A percentile compares a stretch with the other conserved stretches of the same genome.
phyloP scores from a whole-genome alignment of 2,329 filamentous ascomycete genomes.

The Delphinella strobiligena region DNA sequence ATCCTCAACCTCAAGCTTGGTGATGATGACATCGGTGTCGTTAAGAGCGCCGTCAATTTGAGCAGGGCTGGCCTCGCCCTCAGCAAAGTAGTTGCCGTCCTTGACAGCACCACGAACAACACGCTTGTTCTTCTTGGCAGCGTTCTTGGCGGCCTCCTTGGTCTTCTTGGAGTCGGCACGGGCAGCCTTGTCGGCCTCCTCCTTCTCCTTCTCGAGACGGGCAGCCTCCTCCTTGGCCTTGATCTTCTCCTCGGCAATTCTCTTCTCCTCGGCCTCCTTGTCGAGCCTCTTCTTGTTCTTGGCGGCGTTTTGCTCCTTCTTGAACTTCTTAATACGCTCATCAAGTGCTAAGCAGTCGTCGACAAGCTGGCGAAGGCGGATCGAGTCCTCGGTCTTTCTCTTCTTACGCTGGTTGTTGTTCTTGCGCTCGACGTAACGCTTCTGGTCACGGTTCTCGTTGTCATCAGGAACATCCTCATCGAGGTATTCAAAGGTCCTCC shows the following conservation, averaged over 20 bases:
- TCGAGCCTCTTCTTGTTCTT: slow-evolving; percentile 95
- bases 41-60: slow-evolving; percentile 73
- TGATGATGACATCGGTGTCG: slow-evolving; percentile 78
- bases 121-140: slow-evolving; percentile 99
- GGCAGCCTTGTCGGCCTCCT: slow-evolving; percentile 73
- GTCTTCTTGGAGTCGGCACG: slow-evolving; percentile 84
- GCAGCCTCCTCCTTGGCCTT: slow-evolving; percentile 77
- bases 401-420: slow-evolving; percentile 96
- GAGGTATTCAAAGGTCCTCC: slow-evolving; percentile 94
- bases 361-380: slow-evolving; percentile 77
- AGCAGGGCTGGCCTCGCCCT: slow-evolving; percentile 56
- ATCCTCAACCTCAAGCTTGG: slow-evolving; percentile 84
- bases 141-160: slow-evolving; percentile 97
- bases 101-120: slow-evolving; percentile 88
- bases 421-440: slow-evolving; percentile 96
- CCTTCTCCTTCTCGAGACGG: slow-evolving; percentile 67
- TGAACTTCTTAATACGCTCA: slow-evolving; percentile 96
- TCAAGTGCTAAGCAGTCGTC: slow-evolving; percentile 76
- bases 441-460: slow-evolving; percentile 98
- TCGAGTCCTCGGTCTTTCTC: slow-evolving; percentile 97
- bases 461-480: slow-evolving; percentile 98
- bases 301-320: slow-evolving; percentile 75
- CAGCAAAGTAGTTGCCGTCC: slow-evolving; percentile 90
- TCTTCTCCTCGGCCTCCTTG: slow-evolving; percentile 83
- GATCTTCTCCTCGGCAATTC: slow-evolving; percentile 71